A percentile compares a stretch with the other conserved stretches of the same genome.
phyloP scores from a whole-genome alignment of 1,284 basidiomycete genomes.

The Trichosporon faecale region DNA sequence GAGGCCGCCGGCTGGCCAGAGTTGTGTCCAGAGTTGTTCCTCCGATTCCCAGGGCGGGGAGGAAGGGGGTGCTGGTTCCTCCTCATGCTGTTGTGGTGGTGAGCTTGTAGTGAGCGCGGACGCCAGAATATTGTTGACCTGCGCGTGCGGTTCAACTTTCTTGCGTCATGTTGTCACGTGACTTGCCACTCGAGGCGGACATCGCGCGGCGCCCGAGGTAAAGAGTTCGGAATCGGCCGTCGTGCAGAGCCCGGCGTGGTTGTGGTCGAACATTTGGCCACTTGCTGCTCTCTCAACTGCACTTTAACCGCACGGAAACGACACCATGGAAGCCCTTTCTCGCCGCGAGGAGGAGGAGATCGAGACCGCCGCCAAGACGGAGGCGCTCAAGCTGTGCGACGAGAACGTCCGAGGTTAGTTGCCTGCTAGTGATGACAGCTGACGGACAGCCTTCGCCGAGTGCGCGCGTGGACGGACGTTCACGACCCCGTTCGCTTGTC shows the following conservation, averaged over 20 bases:
- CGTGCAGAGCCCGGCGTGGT: neutral
- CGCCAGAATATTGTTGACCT: slow-evolving; percentile 1
- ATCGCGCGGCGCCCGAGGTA: neutral
- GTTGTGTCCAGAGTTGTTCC: neutral
- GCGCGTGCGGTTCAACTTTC: neutral
- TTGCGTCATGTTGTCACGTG: slow-evolving; percentile 8
- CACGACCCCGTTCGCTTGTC: slow-evolving; percentile 79
- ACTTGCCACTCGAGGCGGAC: neutral
- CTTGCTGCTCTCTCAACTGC: neutral
- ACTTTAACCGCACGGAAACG: neutral
- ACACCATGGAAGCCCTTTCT: slow-evolving; percentile 74
- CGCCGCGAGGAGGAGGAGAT: slow-evolving; percentile 78
- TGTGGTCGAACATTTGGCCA: slow-evolving; percentile 1
- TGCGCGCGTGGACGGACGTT: slow-evolving; percentile 77
- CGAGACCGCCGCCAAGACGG: slow-evolving; percentile 60
- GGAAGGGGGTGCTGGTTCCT: slow-evolving; percentile 13
- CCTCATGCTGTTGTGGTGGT: neutral
- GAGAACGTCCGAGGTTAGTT: slow-evolving; percentile 65
- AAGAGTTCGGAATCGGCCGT: slow-evolving; percentile 6
- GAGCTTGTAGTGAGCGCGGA: neutral
- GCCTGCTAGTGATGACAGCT: neutral
- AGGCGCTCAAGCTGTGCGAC: slow-evolving; percentile 76
- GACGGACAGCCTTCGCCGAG: slow-evolving; percentile 68
- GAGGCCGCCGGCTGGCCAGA: neutral
- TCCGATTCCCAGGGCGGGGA: neutral